Evolutionary conservation across 2,329 filamentous ascomycete species (phyloP), one percentile per base, ranked within the genome.

Genomic region (Botryotinia narcissicola): DNA sequence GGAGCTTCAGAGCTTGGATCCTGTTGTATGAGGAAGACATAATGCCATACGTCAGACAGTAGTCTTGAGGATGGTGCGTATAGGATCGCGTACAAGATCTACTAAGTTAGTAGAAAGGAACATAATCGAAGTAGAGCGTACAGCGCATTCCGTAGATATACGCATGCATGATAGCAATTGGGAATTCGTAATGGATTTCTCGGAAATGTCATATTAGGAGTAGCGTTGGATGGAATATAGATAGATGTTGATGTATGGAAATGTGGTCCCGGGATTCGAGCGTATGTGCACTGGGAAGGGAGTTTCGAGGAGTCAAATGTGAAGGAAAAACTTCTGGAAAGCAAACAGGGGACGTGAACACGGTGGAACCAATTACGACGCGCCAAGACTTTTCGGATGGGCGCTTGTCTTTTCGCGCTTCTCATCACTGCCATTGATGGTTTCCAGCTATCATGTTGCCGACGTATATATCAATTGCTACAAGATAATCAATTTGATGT

Each of bases 331-430:
- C 4, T 61, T 61, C 59, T 14, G 25, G 59, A 61, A 40, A 61
- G 20, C n/a, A 29, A 37, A n/a, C 35, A 59, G 29, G 57, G 57
- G 59, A 25, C 32, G 8, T 37, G 32, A 25, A 42, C 3, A 70
- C 9, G 29, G 68, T 42, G 57, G 44, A 70, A 42, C 25, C 61
- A 62, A 70, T 70, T 70, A 62, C 54, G 54, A 70, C 68, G 68
- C 54, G 68, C 68, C 68, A 70, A 70, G 68, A 62, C 68, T 25
- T 61, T 46, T 61, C 42, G 37, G 37, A 9, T n/a, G 14, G 29
- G 54, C 68, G 68, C 54, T 70, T 70, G 29, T 29, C 51, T 20
- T 16, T 20, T 48, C 64, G 64, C 64, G 64, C 64, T 67, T 67
- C 46, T n/a, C n/a, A 18, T 7, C 2, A 37, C 10, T 51, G 48